phyloP scores from a whole-genome alignment of 2,329 filamentous ascomycete genomes.

The Fusarium duplospermum region DNA sequence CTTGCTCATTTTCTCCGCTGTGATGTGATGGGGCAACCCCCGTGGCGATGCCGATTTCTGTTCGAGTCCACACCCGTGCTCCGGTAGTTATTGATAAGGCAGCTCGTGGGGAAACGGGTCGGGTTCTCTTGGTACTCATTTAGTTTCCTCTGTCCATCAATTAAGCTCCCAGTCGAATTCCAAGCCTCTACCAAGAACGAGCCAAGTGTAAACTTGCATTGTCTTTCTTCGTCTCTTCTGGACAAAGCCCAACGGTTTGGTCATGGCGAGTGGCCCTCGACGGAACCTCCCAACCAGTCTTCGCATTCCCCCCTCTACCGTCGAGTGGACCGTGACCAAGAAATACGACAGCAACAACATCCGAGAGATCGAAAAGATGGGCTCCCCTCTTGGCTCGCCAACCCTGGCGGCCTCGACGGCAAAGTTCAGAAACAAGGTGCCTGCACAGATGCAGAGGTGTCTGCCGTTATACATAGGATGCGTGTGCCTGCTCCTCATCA shows the following conservation, averaged over 20 bases:
- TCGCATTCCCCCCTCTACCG: conserved; percentile 32
- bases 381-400: conserved; percentile 51
- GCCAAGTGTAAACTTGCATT: neutral
- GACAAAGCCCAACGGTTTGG: neutral
- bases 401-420: conserved; percentile 53
- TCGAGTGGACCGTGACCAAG: conserved; percentile 26
- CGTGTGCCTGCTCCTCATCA: conserved; percentile 57
- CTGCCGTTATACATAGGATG: conserved; percentile 59
- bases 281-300: conserved; percentile 34
- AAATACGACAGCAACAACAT: conserved; percentile 9
- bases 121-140: conserved; percentile 19
- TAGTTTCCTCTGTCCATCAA: neutral
- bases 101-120: conserved; percentile 3
- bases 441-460: conserved; percentile 60
- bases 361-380: conserved; percentile 37
- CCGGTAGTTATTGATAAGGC: conserved; percentile 32
- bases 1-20: conserved; percentile 4
- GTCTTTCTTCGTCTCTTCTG: neutral
- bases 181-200: neutral
- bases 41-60: conserved; percentile 12
- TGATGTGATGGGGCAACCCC: conserved; percentile 6
- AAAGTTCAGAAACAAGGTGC: conserved; percentile 51
- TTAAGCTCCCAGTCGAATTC: neutral
- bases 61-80: neutral
- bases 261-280: conserved; percentile 42